phyloP scores from a whole-genome alignment of 148 eudicot species.

The Chenopodium suecicum region DNA sequence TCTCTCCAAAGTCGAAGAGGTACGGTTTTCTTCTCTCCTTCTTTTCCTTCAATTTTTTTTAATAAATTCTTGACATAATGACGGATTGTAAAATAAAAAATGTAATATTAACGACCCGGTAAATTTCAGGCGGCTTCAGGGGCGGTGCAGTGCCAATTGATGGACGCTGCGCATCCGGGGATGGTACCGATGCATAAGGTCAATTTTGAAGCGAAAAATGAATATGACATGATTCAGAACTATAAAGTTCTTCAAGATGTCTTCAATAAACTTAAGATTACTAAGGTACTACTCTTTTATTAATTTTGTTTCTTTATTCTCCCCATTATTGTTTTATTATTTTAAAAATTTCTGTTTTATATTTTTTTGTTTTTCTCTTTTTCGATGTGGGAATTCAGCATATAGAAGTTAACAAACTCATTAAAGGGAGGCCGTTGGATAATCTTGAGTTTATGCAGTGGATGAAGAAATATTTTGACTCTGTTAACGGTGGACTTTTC shows the following conservation, averaged over 20 bases:
- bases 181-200: constrained; percentile 92
- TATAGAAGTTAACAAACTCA: constrained; percentile 85
- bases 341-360: not conserved
- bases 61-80: too few species aligned
- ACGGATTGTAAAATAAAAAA: too few species aligned
- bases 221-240: constrained; percentile 92
- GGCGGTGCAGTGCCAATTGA: constrained; percentile 91
- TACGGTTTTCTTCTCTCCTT: too few species aligned
- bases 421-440: constrained; percentile 84
- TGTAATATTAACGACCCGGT: too few species aligned
- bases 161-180: constrained; percentile 88
- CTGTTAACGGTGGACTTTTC: constrained; percentile 50
- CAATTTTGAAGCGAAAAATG: constrained; percentile 85
- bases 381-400: constrained; percentile 44
- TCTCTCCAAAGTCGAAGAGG: constrained; percentile 96
- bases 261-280: constrained; percentile 82
- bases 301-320: not conserved
- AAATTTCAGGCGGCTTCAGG: constrained; percentile 69
- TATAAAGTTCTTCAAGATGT: constrained; percentile 94
- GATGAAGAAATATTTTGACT: constrained; percentile 92
- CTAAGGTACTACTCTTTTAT: constrained; percentile 49
- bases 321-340: not conserved
- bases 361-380: not conserved
- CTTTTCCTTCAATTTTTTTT: too few species aligned
- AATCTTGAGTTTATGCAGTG: constrained; percentile 96